Evolutionary conservation across 495 filamentous ascomycete genomes (phyloP).

Genomic region (Penicillium coffeae): DNA sequence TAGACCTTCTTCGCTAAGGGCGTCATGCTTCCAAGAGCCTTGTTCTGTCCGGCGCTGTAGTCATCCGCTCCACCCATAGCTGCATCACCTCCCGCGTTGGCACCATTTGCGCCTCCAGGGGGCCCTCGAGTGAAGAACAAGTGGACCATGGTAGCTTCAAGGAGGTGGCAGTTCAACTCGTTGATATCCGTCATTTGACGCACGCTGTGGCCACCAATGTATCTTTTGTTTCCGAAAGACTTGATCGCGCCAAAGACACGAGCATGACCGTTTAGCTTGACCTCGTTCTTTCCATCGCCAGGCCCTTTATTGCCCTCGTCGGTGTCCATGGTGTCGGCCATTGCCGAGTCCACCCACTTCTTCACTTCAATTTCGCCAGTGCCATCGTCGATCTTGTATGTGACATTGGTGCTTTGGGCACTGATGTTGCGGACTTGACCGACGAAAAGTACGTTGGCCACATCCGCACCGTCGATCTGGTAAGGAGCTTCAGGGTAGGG

Average conservation of each 20-base stretch:
- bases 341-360: constrained; percentile 73
- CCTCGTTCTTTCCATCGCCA: constrained; percentile 39
- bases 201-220: constrained; percentile 77
- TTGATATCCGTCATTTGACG: constrained; percentile 78
- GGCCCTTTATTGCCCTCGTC: constrained; percentile 29
- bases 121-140: constrained; percentile 79
- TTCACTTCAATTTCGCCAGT: constrained; percentile 91
- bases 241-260: constrained; percentile 78
- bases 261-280: constrained; percentile 69
- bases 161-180: constrained; percentile 83
- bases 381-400: constrained; percentile 92
- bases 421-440: constrained; percentile 86
- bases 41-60: constrained; percentile 21
- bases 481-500: constrained; percentile 69
- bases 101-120: constrained; percentile 38
- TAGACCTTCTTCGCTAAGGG: constrained; percentile 62
- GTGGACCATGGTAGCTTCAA: constrained; percentile 85
- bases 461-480: constrained; percentile 70
- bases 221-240: constrained; percentile 70
- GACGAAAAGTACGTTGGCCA: constrained; percentile 66
- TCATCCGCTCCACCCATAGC: constrained; percentile 41
- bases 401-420: constrained; percentile 83
- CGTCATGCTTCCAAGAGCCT: constrained; percentile 48
- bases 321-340: constrained; percentile 47
- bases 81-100: constrained; percentile 31